phyloP scores from a whole-genome alignment of 306 rosid species.

The Citrullus amarus region DNA sequence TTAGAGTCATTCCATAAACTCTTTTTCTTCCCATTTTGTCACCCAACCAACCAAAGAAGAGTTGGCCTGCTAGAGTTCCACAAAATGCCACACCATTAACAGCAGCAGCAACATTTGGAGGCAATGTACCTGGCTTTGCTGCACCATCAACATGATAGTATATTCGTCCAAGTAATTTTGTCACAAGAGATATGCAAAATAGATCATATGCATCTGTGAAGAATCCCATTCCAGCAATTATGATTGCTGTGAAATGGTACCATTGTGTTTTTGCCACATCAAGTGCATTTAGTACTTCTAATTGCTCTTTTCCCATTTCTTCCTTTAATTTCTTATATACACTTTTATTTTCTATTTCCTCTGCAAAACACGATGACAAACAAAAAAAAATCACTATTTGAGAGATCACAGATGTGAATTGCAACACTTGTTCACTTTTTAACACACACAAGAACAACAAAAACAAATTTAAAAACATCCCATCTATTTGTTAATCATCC shows the following conservation, averaged over 20 bases:
- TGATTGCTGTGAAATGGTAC: slow-evolving; percentile 68
- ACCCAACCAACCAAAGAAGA: slow-evolving; percentile 83
- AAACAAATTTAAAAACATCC: not conserved
- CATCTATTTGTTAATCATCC: not conserved
- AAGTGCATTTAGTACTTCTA: slow-evolving; percentile 47
- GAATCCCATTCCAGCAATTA: slow-evolving; percentile 76
- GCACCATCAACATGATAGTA: slow-evolving; percentile 56
- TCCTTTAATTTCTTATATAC: not conserved
- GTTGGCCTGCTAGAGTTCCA: slow-evolving; percentile 62
- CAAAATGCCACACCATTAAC: slow-evolving; percentile 61
- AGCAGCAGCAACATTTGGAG: slow-evolving; percentile 59
- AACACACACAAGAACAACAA: not conserved
- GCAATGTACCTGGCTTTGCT: slow-evolving; percentile 43
- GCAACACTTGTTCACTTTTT: not conserved
- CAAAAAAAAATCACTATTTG: not conserved
- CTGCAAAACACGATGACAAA: not conserved
- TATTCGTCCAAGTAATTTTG: slow-evolving; percentile 67
- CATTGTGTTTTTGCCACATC: slow-evolving; percentile 66
- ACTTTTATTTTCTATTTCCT: not conserved
- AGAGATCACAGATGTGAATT: too few relatives aligned
- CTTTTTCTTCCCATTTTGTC: slow-evolving; percentile 58
- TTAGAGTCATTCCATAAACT: slow-evolving; percentile 65
- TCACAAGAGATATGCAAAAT: slow-evolving; percentile 56
- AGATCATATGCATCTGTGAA: slow-evolving; percentile 79
- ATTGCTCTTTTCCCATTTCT: slow-evolving; percentile 35